Conservation (phyloP, 768 basidiomycete genomes). For the Boletus reticuloceps region DNA sequence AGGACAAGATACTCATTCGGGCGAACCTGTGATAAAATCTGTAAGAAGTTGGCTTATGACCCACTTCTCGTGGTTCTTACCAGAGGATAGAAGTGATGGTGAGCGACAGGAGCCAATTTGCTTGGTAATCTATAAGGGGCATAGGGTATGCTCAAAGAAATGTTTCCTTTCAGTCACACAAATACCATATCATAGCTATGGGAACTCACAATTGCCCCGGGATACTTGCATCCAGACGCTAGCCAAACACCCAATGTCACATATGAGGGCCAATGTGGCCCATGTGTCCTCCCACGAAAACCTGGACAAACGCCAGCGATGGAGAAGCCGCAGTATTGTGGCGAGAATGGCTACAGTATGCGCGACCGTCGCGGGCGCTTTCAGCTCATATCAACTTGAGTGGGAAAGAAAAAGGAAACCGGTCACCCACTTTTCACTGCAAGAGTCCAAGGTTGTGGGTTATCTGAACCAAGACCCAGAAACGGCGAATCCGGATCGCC, state of each 20-base stretch:
- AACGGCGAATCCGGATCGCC: background rate
- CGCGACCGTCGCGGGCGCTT: slow-evolving; percentile 16
- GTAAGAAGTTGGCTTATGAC: background rate
- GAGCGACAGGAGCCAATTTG: slow-evolving; percentile 20
- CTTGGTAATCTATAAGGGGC: background rate
- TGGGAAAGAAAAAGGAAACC: background rate
- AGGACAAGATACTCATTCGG: slow-evolving; percentile 28
- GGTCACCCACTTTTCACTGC: slow-evolving; percentile 13
- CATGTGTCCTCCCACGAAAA: slow-evolving; percentile 30
- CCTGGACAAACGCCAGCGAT: slow-evolving; percentile 18
- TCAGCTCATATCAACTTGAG: background rate
- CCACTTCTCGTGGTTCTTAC: slow-evolving; percentile 9
- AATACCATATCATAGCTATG: background rate
- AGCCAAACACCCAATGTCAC: slow-evolving; percentile 17
- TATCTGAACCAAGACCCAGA: background rate
- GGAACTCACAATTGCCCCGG: slow-evolving; percentile 8
- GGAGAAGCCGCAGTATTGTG: slow-evolving; percentile 17
- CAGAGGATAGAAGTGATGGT: slow-evolving; percentile 19
- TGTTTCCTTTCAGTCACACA: background rate
- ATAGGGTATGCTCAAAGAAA: background rate
- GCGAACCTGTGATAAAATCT: slow-evolving; percentile 17
- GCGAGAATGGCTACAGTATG: slow-evolving; percentile 19
- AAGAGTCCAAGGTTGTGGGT: slow-evolving; percentile 2
- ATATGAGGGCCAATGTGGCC: slow-evolving; percentile 24
- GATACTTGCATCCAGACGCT: slow-evolving; percentile 17